Evolutionary conservation across 192 early-diverging fungal species (phyloP).

Genomic region (Jimgerdemannia flammicorona): DNA sequence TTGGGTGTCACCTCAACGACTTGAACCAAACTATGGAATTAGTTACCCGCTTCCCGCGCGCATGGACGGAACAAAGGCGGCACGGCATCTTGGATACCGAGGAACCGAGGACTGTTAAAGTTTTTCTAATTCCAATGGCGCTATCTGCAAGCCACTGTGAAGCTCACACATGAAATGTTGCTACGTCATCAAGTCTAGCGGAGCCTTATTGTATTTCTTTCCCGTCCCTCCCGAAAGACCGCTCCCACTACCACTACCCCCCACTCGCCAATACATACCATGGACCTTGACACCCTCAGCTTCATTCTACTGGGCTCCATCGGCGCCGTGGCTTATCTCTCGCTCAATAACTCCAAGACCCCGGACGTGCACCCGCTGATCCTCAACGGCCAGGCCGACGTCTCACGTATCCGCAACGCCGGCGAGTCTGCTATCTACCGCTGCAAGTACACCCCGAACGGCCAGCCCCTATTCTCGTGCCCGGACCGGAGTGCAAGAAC

Average conservation of each 20-base stretch:
- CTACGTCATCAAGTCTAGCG: too few relatives aligned
- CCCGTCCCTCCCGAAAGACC: not conserved
- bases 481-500: slow-evolving; percentile 39
- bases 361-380: slow-evolving; percentile 60
- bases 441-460: slow-evolving; percentile 37
- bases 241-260: not conserved
- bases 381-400: slow-evolving; percentile 47
- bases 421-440: slow-evolving; percentile 52
- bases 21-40: too few relatives aligned
- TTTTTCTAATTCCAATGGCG: too few relatives aligned
- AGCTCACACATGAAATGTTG: too few relatives aligned
- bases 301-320: slow-evolving; percentile 35
- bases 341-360: slow-evolving; percentile 29
- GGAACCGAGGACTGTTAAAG: too few relatives aligned
- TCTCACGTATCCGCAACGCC: slow-evolving; percentile 41
- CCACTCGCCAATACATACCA: not conserved
- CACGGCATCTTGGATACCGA: too few relatives aligned
- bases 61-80: too few relatives aligned
- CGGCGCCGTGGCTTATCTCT: slow-evolving; percentile 33
- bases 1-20: too few relatives aligned
- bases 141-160: too few relatives aligned
- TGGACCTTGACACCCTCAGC: slow-evolving; percentile 49
- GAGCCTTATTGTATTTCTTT: not conserved
- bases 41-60: too few relatives aligned
- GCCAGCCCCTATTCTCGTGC: slow-evolving; percentile 26